Conservation (phyloP, 352 stramenopile species). For the Aphanomyces stellatus region DNA sequence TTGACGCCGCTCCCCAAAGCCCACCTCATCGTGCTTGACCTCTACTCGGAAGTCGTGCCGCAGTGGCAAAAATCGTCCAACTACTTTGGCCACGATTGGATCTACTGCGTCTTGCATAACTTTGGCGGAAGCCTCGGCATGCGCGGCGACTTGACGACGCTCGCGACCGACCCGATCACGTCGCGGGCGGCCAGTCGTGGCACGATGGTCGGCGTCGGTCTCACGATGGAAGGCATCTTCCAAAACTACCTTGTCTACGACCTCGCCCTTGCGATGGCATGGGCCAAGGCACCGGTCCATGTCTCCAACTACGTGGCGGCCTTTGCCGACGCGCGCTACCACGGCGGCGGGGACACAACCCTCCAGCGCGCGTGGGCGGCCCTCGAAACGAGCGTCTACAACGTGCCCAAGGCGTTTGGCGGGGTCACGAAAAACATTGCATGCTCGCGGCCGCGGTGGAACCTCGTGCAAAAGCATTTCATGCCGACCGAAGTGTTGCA, state of each 20-base stretch:
- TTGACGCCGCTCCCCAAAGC: constrained; percentile 37
- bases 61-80: constrained; percentile 64
- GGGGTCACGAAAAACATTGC: constrained; percentile 68
- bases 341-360: constrained; percentile 29
- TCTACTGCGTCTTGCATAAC: constrained; percentile 80
- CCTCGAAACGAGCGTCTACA: constrained; percentile 55
- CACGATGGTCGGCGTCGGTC: constrained; percentile 58
- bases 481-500: constrained; percentile 66
- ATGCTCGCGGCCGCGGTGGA: constrained; percentile 53
- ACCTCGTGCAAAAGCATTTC: constrained; percentile 52
- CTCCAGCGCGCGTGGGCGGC: constrained; percentile 41
- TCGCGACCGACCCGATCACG: constrained; percentile 38
- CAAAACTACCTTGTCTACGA: constrained; percentile 84
- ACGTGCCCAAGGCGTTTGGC: constrained; percentile 45
- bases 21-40: constrained; percentile 64
- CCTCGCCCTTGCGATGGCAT: constrained; percentile 63
- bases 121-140: constrained; percentile 70
- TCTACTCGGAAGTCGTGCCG: constrained; percentile 61
- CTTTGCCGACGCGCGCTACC: constrained; percentile 49
- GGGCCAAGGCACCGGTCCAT: constrained; percentile 33
- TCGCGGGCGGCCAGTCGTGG: constrained; percentile 35
- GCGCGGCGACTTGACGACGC: constrained; percentile 53
- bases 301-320: constrained; percentile 38
- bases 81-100: constrained; percentile 72
- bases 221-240: constrained; percentile 80